Conservation (phyloP, 2,329 filamentous ascomycete genomes). For the Sporothrix curviconia region DNA sequence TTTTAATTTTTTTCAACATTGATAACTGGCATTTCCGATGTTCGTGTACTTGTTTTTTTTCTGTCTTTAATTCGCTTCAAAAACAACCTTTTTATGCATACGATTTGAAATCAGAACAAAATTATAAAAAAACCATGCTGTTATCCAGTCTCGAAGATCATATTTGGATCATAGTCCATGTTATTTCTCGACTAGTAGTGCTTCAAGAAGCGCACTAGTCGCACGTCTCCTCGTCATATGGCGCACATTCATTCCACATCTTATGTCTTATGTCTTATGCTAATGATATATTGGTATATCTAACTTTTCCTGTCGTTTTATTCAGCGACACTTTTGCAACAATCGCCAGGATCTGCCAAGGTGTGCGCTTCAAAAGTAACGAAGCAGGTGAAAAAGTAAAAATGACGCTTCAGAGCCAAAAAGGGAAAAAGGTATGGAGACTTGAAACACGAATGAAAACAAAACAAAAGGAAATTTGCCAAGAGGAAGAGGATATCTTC, state of each 20-base stretch:
- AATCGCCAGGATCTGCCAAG: constrained; percentile 14
- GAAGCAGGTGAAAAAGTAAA: no score
- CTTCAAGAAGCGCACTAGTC: no score
- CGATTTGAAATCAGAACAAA: not conserved
- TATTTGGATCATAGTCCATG: not conserved
- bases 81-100: not conserved
- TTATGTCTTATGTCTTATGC: not conserved
- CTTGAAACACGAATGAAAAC: not conserved
- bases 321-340: not conserved
- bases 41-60: not conserved
- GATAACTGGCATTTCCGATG: not conserved
- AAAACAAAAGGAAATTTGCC: no score
- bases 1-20: not conserved
- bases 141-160: not conserved
- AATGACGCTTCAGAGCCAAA: not conserved
- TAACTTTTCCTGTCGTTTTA: not conserved
- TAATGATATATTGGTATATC: not conserved
- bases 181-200: no score
- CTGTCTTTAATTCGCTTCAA: not conserved
- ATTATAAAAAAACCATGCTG: not conserved
- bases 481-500: no score
- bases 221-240: no score
- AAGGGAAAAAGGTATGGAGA: not conserved
- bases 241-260: no score
- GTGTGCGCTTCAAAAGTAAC: not conserved